Percentiles rank a stretch among this genome's conserved stretches.
Evolutionary conservation across 441 rosid genomes (phyloP).

Genomic region (Euphorbia corollata): DNA sequence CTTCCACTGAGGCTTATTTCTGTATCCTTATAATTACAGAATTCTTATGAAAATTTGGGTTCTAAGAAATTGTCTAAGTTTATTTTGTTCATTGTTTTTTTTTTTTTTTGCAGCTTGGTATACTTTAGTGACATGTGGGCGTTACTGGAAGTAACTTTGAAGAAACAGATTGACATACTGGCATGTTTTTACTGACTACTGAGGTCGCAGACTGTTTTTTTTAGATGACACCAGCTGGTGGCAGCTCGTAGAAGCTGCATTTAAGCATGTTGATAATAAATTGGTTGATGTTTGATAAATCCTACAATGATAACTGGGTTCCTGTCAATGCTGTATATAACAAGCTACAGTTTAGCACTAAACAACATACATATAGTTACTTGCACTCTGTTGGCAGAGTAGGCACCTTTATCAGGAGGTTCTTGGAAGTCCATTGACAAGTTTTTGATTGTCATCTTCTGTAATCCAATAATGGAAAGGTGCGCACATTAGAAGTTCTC

Average conservation of each 20-base stretch:
- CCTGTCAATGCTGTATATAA: conserved; percentile 38
- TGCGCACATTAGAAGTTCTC: conserved; percentile 25
- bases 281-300: conserved; percentile 37
- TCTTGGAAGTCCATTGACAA: conserved; percentile 59
- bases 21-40: not conserved
- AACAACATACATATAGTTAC: conserved; percentile 33
- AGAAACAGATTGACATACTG: conserved; percentile 18
- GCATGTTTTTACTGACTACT: not conserved
- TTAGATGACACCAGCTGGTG: conserved; percentile 43
- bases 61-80: conserved; percentile 10
- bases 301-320: conserved; percentile 49
- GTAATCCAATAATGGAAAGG: conserved; percentile 65
- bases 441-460: conserved; percentile 31
- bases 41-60: conserved; percentile 9
- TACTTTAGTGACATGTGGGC: conserved; percentile 24
- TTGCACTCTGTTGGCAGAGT: conserved; percentile 34
- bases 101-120: conserved; percentile 25
- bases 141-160: conserved; percentile 9
- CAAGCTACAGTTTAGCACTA: conserved; percentile 62
- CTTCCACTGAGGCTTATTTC: not conserved
- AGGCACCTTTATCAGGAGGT: conserved; percentile 44
- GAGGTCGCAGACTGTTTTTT: conserved; percentile 19
- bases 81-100: conserved; percentile 14
- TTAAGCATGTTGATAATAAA: conserved; percentile 63
- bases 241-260: conserved; percentile 80